Evolutionary conservation across 2,329 filamentous ascomycete species (phyloP).

Genomic region (Neocatenulostroma microsporum): DNA sequence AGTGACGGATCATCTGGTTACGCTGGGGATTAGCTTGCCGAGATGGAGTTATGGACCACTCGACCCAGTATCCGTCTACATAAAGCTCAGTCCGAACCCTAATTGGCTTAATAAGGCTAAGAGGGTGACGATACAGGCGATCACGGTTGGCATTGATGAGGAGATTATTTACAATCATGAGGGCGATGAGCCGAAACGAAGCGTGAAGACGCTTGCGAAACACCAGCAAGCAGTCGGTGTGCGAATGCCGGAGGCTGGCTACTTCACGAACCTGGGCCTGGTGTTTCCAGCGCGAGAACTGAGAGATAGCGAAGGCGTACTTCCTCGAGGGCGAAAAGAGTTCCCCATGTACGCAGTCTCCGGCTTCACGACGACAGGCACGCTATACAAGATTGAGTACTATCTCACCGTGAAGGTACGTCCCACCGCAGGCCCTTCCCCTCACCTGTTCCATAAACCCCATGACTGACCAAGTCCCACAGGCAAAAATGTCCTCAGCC

Average conservation of each 20-base stretch:
- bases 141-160: slow-evolving; percentile 89
- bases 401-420: slow-evolving; percentile 86
- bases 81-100: slow-evolving; percentile 84
- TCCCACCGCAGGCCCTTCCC: neutral
- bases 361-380: slow-evolving; percentile 89
- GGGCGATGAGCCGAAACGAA: slow-evolving; percentile 87
- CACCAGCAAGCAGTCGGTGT: slow-evolving; percentile 73
- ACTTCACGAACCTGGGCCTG: slow-evolving; percentile 83
- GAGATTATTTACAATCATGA: slow-evolving; percentile 99
- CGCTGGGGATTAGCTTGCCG: slow-evolving; percentile 82
- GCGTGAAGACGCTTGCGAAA: slow-evolving; percentile 78
- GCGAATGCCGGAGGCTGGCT: slow-evolving; percentile 83
- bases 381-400: slow-evolving; percentile 97
- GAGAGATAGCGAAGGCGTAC: slow-evolving; percentile 76
- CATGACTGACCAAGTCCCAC: slow-evolving; percentile 12
- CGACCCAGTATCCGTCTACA: slow-evolving; percentile 92
- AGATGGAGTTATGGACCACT: slow-evolving; percentile 94
- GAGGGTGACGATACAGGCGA: slow-evolving; percentile 86
- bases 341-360: slow-evolving; percentile 84
- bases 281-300: slow-evolving; percentile 86
- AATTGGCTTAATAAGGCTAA: slow-evolving; percentile 87
- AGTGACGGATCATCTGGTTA: slow-evolving; percentile 83
- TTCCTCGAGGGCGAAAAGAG: slow-evolving; percentile 73
- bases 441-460: too few species aligned
- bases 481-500: slow-evolving; percentile 83